Evolutionary conservation across 2,329 filamentous ascomycete species (phyloP), one percentile per base, ranked within the genome.

Genomic region (Teratosphaeria pseudoeucalypti): DNA sequence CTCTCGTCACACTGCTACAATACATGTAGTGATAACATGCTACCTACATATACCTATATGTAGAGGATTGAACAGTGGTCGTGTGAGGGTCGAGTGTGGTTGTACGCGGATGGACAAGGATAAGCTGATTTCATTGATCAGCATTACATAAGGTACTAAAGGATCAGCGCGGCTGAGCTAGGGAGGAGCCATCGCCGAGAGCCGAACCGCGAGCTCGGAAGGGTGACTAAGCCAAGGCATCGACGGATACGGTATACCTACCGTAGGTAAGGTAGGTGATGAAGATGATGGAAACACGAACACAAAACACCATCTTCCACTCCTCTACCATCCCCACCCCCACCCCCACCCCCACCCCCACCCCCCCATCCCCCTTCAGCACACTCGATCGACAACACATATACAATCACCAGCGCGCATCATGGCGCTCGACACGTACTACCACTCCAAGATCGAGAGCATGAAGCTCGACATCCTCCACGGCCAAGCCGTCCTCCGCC

Each of bases 391-490:
- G 43, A 47, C 3, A 4, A 47, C 7, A 19, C 43, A 49, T 3
- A 49, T n/a, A 49, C n/a, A 5, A 49, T 3, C 34, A n/a, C 16
- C 43, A 6, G 11, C 29, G 3, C 54, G 83, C 86, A 74, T 23
- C 75, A 99, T 99, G 94, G 92, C 92, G 84, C 89, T 99, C 79
- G 94, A 97, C 78, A 95, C 89, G 78, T 99, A 96, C 81, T 99
- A 95, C 78, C 90, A 94, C 80, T 97, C 97, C 83, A 99, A 99
- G 83, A 97, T 97, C 79, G 94, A 99, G 89, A 87, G 89, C 76
- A 96, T 97, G 89, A 97, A 97, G 88, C 91, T 99, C 76, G 92
- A 99, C 85, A 99, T 99, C 75, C 92, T 99, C 75, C 92, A 97
- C 79, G 92, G 94, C 59, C 94, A 99, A 79, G 92, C 94, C 59